Base-by-base conservation (phyloP, 345 rosid genomes). In the Eucalyptus caleyi region DNA sequence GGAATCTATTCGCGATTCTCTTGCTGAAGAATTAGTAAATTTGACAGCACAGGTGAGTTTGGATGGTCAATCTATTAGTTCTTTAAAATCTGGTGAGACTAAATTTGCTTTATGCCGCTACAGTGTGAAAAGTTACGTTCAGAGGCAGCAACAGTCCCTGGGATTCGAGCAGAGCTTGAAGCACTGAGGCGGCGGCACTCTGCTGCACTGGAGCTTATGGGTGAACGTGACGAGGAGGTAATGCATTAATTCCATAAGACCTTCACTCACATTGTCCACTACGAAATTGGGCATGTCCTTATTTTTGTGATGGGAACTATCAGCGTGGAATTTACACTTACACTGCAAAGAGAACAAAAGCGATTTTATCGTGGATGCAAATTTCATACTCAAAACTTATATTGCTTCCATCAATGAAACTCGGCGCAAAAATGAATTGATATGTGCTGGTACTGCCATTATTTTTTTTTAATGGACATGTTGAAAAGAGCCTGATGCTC, bases 201-300 rank as follows among this genome's bases (percentile, higher is more conserved):
- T 34, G 99, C 99, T 89, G 99, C 99, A 3, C 91, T 98, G 93
- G 99, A 98, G 94, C 95, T 96, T 90, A 98, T 97, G 99, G 99
- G 99, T 85, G 99, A 98, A 92, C 99, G 98, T 87, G 99, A 98
- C 62, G 99, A 98, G 93, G 99, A 97, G 98, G 99, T 98, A 95
- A 60, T 86, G 45, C 77, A 65, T 24, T 60, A 86, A 44, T 54
- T 82, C 18, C 50, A 16, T 67, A 10, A 40, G 83, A 23, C 54
- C 40, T 88, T 40, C 56, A 50, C 45, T 37, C 42, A 34, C 67
- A 49, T 50, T 59, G 80, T 40, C 50, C 27, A 32, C 18, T 37
- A 40, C 21, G 4, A 40, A 87, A 50, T 30, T 23, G 54, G 87
- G 60, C 54, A 32, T 50, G 87, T 26, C 88, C 34, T 21, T 34